These are phyloP conservation scores for Zoysia matrella DNA, from an alignment of 202 grass and related monocot genomes.

Conservation along the genomic window DNA sequence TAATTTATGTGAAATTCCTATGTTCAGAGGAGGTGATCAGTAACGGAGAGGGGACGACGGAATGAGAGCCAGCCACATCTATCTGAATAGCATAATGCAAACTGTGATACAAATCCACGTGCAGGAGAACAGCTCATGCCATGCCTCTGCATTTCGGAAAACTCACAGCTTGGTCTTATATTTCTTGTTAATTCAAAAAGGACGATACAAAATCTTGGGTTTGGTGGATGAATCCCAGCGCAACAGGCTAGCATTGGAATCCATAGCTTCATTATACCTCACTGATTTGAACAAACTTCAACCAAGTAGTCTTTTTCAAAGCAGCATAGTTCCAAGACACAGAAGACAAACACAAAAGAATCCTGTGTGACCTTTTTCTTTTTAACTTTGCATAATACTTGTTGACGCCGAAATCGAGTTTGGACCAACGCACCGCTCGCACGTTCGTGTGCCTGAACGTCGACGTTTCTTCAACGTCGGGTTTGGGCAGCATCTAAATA, in stretches of 20 bases:
- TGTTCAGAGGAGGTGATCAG: too few relatives aligned
- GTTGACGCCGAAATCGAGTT: too few relatives aligned
- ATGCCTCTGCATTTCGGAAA: constrained; percentile 24
- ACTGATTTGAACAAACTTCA: constrained; percentile 33
- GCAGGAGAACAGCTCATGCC: not conserved
- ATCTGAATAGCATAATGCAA: constrained; percentile 21
- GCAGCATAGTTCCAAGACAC: not conserved
- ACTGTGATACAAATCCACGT: constrained; percentile 33
- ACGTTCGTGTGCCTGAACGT: too few relatives aligned
- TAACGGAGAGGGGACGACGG: not conserved
- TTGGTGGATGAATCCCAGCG: constrained; percentile 54
- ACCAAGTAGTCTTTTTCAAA: constrained; percentile 53
- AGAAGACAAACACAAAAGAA: too few relatives aligned
- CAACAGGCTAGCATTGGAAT: constrained; percentile 45
- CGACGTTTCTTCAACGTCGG: too few relatives aligned
- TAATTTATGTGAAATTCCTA: too few relatives aligned
- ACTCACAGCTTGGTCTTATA: constrained; percentile 47
- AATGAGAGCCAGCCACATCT: not conserved
- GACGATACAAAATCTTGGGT: constrained; percentile 39
- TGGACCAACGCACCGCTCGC: too few relatives aligned
- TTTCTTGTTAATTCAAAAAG: constrained; percentile 49
- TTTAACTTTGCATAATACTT: too few relatives aligned
- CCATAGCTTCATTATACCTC: constrained; percentile 29
- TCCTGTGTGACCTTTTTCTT: too few relatives aligned
- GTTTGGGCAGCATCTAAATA: too few relatives aligned